A percentile compares a stretch with the other conserved stretches of the same genome.
These are phyloP conservation scores for Stephania japonica DNA, from an alignment of 164 flowering plant genomes.

Conservation along the genomic window DNA sequence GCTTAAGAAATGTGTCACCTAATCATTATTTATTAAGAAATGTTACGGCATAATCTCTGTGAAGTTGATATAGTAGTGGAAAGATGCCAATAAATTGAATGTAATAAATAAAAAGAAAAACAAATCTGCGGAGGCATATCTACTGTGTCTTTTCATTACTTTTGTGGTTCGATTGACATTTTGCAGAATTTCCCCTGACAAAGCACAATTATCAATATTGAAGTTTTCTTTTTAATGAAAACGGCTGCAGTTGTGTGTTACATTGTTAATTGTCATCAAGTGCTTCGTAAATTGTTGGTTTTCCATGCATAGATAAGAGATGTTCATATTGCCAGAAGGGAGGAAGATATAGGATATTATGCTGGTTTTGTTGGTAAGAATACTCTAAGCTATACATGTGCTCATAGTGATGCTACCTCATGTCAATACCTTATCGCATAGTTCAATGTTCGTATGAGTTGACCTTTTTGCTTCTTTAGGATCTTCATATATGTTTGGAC, in stretches of 20 bases:
- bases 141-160: background rate
- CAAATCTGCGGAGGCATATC: no score
- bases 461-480: conserved; percentile 31
- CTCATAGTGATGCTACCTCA: background rate
- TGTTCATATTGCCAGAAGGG: conserved; percentile 56
- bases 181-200: no score
- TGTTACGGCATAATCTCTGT: no score
- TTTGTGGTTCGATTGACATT: background rate
- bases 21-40: no score
- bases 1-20: no score
- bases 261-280: background rate
- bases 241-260: background rate
- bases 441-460: background rate
- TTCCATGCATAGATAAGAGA: conserved; percentile 48
- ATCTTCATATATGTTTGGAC: conserved; percentile 70
- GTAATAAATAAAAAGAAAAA: no score
- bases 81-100: no score
- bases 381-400: background rate
- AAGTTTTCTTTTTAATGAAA: background rate
- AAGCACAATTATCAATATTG: background rate
- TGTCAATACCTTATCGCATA: background rate
- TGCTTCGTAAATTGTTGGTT: background rate
- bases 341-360: conserved; percentile 70
- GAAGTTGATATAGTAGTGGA: no score
- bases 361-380: conserved; percentile 70